These are phyloP conservation scores for Yamadazyma taylorii DNA, from an alignment of 1,139 yeast genomes.

Conservation along the genomic window DNA sequence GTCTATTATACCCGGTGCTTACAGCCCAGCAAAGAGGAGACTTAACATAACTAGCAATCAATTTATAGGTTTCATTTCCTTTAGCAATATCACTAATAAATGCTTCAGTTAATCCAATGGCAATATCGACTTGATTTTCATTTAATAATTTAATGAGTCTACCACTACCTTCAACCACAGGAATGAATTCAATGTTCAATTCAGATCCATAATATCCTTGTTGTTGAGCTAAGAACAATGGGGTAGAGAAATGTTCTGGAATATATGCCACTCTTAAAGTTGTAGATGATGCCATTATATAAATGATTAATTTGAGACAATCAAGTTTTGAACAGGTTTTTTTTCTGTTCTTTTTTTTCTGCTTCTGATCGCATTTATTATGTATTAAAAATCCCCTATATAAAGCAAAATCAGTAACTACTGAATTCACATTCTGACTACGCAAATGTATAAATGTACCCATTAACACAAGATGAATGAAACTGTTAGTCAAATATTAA, in stretches of 20 bases:
- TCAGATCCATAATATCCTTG: conserved; percentile 54
- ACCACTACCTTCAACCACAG: conserved; percentile 87
- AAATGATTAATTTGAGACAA: neutral
- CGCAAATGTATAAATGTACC: neutral
- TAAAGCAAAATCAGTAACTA: neutral
- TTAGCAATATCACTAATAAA: conserved; percentile 81
- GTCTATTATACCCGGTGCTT: conserved; percentile 66
- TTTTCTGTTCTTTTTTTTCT: too few species aligned
- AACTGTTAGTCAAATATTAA: too few species aligned
- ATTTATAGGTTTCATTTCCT: conserved; percentile 60
- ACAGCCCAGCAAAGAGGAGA: conserved; percentile 92
- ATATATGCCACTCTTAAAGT: conserved; percentile 67
- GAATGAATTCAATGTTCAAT: conserved; percentile 59
- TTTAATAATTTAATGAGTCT: conserved; percentile 75
- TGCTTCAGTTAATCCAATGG: conserved; percentile 89
- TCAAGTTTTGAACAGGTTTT: too few species aligned
- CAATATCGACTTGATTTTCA: conserved; percentile 65
- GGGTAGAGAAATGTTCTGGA: conserved; percentile 92
- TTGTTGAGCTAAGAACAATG: conserved; percentile 68
- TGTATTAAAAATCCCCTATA: too few species aligned
- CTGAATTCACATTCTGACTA: neutral
- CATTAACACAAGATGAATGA: too few species aligned
- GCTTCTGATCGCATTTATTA: too few species aligned
- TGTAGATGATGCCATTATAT: neutral
- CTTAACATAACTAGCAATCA: conserved; percentile 79